Percentiles rank a stretch among this genome's conserved stretches.
These are phyloP conservation scores for Alternaria postmessia DNA, from an alignment of 2,329 filamentous ascomycete species.

Conservation along the genomic window DNA sequence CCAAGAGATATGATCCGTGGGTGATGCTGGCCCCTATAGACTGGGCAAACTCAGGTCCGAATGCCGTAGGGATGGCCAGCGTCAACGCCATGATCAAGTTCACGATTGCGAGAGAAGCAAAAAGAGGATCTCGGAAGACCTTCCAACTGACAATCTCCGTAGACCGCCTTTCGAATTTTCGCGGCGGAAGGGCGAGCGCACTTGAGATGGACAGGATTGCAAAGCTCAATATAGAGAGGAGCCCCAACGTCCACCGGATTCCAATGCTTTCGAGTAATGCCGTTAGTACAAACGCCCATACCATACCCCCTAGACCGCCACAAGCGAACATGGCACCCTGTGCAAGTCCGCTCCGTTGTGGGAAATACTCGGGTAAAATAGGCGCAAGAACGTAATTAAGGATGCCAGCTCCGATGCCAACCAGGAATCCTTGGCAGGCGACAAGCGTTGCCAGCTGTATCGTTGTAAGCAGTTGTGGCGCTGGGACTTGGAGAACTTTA, in stretches of 20 bases:
- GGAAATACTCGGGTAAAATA: conserved; percentile 61
- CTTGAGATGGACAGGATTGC: conserved; percentile 51
- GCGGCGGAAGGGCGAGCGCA: conserved; percentile 48
- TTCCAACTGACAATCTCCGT: conserved; percentile 52
- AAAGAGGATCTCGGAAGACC: conserved; percentile 51
- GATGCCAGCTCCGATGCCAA: conserved; percentile 56
- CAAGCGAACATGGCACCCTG: conserved; percentile 28
- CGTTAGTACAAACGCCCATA: conserved; percentile 38
- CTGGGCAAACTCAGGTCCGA: conserved; percentile 59
- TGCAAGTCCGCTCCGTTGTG: conserved; percentile 52
- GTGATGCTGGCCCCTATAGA: conserved; percentile 53
- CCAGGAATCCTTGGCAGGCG: conserved; percentile 55
- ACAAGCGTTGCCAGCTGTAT: conserved; percentile 52
- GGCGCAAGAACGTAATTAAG: conserved; percentile 56
- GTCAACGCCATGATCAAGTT: conserved; percentile 53
- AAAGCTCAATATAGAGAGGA: conserved; percentile 51
- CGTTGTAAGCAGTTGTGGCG: conserved; percentile 5
- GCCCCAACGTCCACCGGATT: conserved; percentile 56
- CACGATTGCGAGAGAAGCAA: conserved; percentile 54
- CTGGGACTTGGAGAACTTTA: neutral
- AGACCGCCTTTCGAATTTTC: conserved; percentile 48
- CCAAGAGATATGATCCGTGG: conserved; percentile 56
- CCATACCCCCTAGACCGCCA: conserved; percentile 25
- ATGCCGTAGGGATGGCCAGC: conserved; percentile 58
- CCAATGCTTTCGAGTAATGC: conserved; percentile 55